phyloP scores from a whole-genome alignment of 1,284 basidiomycete genomes.

The Cryptococcus sp. region DNA sequence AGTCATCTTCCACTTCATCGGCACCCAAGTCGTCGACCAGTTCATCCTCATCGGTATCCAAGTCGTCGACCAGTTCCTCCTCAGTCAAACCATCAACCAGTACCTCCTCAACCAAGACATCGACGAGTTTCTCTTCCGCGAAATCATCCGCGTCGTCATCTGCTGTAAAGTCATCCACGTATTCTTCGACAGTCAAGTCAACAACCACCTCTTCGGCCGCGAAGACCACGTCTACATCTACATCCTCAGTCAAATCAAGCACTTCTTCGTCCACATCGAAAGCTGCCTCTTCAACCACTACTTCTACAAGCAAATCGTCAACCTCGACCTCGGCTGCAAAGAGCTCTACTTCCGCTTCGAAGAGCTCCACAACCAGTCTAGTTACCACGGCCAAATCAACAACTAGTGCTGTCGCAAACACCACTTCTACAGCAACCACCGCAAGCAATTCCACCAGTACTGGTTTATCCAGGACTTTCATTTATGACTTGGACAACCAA shows the following conservation, averaged over 20 bases:
- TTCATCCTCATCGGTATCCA: too few relatives aligned
- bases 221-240: too few relatives aligned
- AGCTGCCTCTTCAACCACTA: not conserved
- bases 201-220: too few relatives aligned
- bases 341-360: not conserved
- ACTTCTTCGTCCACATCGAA: not conserved
- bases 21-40: too few relatives aligned
- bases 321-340: not conserved
- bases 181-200: too few relatives aligned
- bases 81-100: too few relatives aligned
- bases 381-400: not conserved
- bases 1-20: too few relatives aligned
- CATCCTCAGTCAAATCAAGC: not conserved
- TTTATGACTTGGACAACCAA: constrained; percentile 31
- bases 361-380: not conserved
- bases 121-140: too few relatives aligned
- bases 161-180: too few relatives aligned
- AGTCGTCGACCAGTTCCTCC: too few relatives aligned
- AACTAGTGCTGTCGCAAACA: not conserved
- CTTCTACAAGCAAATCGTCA: not conserved
- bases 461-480: constrained; percentile 11
- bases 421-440: not conserved
- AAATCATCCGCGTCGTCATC: too few relatives aligned
- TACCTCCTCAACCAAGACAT: too few relatives aligned
- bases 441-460: not conserved